Conservation (phyloP, 129 eudicot species). For the Mikania micrantha region DNA sequence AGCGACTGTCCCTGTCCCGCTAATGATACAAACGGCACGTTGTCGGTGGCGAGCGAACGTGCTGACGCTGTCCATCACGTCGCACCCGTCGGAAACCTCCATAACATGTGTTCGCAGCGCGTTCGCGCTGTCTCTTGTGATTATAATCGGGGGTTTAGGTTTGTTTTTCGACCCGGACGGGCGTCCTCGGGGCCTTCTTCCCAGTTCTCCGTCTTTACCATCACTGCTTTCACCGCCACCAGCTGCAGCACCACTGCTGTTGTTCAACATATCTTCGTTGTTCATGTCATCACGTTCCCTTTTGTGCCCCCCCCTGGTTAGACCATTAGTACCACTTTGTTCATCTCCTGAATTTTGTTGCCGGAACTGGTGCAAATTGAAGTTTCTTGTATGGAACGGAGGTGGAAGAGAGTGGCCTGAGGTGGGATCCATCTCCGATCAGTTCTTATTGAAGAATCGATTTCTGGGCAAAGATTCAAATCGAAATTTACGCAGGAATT, state of each 20-base stretch:
- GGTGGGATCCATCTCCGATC: slow-evolving; percentile 1
- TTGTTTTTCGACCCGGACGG: not conserved
- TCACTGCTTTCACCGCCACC: not conserved
- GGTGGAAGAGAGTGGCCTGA: slow-evolving; percentile 12
- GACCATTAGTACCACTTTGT: slow-evolving; percentile 44
- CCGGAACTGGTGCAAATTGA: slow-evolving; percentile 44
- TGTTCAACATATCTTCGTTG: not conserved
- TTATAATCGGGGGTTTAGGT: not conserved
- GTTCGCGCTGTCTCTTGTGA: not conserved
- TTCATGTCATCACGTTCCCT: not conserved
- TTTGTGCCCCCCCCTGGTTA: not conserved
- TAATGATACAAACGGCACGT: slow-evolving; percentile 1
- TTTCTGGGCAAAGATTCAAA: not conserved
- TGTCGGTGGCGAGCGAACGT: slow-evolving; percentile 5
- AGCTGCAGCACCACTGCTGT: not conserved
- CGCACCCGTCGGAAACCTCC: slow-evolving; percentile 3
- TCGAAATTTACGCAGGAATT: not conserved
- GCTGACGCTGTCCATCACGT: not conserved
- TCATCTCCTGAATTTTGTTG: slow-evolving; percentile 52
- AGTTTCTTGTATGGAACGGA: slow-evolving; percentile 40
- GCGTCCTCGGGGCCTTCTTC: slow-evolving; percentile 4
- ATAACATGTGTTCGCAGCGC: not conserved
- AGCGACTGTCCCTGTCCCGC: not conserved
- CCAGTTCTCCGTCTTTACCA: not conserved
- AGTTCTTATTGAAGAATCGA: not conserved